Evolutionary conservation across 495 filamentous ascomycete genomes (phyloP), one percentile per base, ranked within the genome.

Genomic region (Chaetomium fimeti): DNA sequence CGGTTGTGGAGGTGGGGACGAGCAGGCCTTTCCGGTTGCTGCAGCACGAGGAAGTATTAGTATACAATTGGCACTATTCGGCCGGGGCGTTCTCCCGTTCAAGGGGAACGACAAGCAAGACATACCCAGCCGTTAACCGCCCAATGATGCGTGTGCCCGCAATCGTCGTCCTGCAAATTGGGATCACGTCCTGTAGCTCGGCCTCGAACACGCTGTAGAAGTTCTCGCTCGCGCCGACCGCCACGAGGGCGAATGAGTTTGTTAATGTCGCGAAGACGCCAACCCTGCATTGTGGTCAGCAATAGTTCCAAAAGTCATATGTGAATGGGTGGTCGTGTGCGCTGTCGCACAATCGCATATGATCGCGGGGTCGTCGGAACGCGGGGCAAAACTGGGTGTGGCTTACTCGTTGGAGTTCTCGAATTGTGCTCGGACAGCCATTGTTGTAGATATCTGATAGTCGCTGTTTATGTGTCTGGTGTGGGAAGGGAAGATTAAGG

Each of bases 121-220:
- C 86, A 73, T 87, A 95, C 91, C 92, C 94, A 73, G 93, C 91
- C 62, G 95, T 97, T 79, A 98, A 83, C 72, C 93, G 87, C 51
- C 94, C 94, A 71, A 98, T 88, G 75, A 98, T 98, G 64, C 93
- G 83, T 40, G 93, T 98, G 62, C 94, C 95, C 32, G 92, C 92
- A 73, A 98, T 98, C n/a, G 93, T 97, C 60, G 91, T 91, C 73
- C 93, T 90, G 79, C 92, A 97, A 79, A 98, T 96, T 65, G 94
- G 94, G 60, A 98, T 96, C 61, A 97, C 89, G 81, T 98, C 95
- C 82, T 94, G 91, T 40, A 98, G 82, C 80, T 98, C 94, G 61
- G 94, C 87, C 81, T 98, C 95, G 82, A 98, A 98, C 69, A 98
- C 83, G 82, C 82, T 84, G 85, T 98, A 98, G 78, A 98, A 98